phyloP scores from a whole-genome alignment of 2,329 filamentous ascomycete species.

The Fusarium equiseti region DNA sequence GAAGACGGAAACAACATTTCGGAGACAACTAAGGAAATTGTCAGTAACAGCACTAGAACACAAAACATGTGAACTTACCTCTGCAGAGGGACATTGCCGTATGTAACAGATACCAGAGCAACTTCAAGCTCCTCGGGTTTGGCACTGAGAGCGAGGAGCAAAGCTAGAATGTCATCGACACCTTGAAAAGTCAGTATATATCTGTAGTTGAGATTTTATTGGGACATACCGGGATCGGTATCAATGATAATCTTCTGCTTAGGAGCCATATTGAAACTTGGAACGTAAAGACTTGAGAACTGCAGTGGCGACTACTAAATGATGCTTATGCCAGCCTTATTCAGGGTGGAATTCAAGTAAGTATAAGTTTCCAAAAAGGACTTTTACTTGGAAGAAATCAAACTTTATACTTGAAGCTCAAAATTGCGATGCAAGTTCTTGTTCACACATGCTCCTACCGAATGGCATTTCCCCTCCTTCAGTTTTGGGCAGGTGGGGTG shows the following conservation, averaged over 20 bases:
- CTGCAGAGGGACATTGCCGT: conserved; percentile 90
- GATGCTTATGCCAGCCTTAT: not conserved
- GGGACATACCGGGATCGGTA: conserved; percentile 81
- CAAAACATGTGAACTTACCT: conserved; percentile 64
- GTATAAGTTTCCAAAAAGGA: not conserved
- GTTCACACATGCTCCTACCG: conserved; percentile 7
- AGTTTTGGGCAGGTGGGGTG: conserved; percentile 44
- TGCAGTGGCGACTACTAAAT: conserved; percentile 1
- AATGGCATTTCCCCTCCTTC: conserved; percentile 43
- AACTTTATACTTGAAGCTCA: conserved; percentile 9
- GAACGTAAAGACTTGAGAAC: not conserved
- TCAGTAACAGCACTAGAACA: conserved; percentile 1
- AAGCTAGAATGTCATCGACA: conserved; percentile 90
- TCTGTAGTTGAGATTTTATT: too few species aligned
- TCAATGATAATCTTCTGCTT: conserved; percentile 91
- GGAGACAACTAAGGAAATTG: conserved; percentile 72
- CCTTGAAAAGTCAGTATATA: conserved; percentile 58
- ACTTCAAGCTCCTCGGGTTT: conserved; percentile 88
- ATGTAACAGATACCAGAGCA: conserved; percentile 87
- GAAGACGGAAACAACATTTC: conserved; percentile 91
- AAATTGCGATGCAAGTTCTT: conserved; percentile 8
- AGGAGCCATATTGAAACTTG: conserved; percentile 63
- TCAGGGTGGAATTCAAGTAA: not conserved
- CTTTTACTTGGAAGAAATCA: not conserved
- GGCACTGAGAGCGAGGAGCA: conserved; percentile 87